Conservation (phyloP, 169 alveolate species). For the Plasmodium relictum region DNA sequence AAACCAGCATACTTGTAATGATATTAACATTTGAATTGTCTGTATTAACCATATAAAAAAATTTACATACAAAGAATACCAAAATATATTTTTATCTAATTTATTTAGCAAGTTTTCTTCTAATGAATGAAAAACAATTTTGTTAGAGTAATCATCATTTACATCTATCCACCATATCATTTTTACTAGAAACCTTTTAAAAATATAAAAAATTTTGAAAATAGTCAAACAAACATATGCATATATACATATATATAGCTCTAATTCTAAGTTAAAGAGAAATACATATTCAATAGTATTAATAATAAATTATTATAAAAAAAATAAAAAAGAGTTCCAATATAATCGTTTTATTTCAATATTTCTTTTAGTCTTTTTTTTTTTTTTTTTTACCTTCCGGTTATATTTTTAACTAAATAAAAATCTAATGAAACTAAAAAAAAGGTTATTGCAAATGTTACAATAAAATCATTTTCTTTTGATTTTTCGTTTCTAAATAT, state of each 20-base stretch:
- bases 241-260: not conserved
- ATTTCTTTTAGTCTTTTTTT: not conserved
- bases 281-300: not conserved
- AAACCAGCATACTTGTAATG: conserved; percentile 76
- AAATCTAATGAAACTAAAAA: conserved; percentile 75
- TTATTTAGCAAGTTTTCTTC: conserved; percentile 45
- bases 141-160: conserved; percentile 68
- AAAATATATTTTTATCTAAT: conserved; percentile 56
- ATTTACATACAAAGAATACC: conserved; percentile 56
- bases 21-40: conserved; percentile 69
- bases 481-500: conserved; percentile 59
- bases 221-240: not conserved
- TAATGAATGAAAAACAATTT: conserved; percentile 44
- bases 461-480: conserved; percentile 64
- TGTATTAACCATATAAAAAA: conserved; percentile 65
- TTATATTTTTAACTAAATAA: conserved; percentile 76
- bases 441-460: conserved; percentile 70
- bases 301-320: not conserved
- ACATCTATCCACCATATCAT: conserved; percentile 78
- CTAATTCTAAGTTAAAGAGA: not conserved
- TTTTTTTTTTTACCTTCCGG: conserved; percentile 52
- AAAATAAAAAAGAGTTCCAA: not conserved
- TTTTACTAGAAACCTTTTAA: conserved; percentile 57
- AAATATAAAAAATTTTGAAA: not conserved
- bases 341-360: no score